phyloP scores from a whole-genome alignment of 352 stramenopile species.

The Albugo candida region DNA sequence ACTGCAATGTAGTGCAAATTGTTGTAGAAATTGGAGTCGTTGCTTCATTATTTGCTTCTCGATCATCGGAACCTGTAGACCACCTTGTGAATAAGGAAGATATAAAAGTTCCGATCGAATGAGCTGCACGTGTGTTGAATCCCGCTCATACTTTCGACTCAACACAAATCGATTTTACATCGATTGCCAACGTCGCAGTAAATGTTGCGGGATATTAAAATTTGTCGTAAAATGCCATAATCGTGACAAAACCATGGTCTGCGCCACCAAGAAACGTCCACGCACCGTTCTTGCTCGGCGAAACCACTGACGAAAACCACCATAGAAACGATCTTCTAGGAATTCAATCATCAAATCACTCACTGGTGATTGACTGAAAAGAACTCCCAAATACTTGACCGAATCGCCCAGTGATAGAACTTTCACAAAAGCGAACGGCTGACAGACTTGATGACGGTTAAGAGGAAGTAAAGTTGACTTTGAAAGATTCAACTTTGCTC shows the following conservation, averaged over 20 bases:
- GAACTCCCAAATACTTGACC: conserved; percentile 6
- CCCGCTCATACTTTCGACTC: conserved; percentile 4
- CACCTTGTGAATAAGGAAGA: conserved; percentile 1
- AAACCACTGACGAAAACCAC: conserved; percentile 7
- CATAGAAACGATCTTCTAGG: conserved; percentile 6
- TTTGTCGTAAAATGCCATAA: conserved; percentile 5
- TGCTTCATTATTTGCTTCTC: conserved; percentile 5
- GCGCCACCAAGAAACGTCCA: neutral
- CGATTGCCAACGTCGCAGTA: conserved; percentile 1
- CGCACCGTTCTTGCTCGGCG: conserved; percentile 4
- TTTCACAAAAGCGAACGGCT: conserved; percentile 1
- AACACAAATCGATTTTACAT: conserved; percentile 7
- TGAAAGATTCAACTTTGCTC: conserved; percentile 3
- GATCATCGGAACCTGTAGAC: conserved; percentile 1
- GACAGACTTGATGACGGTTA: conserved; percentile 2
- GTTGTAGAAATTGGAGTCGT: conserved; percentile 1
- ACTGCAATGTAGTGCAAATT: neutral
- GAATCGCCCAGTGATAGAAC: conserved; percentile 1
- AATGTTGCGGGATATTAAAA: neutral
- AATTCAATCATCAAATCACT: conserved; percentile 3
- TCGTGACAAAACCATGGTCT: conserved; percentile 5
- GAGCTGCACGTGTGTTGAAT: conserved; percentile 3
- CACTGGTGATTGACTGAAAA: conserved; percentile 5
- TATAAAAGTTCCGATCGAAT: conserved; percentile 3
- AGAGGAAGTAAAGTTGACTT: conserved; percentile 7